Evolutionary conservation across 441 rosid species (phyloP).

Genomic region (Populus tomentosa): DNA sequence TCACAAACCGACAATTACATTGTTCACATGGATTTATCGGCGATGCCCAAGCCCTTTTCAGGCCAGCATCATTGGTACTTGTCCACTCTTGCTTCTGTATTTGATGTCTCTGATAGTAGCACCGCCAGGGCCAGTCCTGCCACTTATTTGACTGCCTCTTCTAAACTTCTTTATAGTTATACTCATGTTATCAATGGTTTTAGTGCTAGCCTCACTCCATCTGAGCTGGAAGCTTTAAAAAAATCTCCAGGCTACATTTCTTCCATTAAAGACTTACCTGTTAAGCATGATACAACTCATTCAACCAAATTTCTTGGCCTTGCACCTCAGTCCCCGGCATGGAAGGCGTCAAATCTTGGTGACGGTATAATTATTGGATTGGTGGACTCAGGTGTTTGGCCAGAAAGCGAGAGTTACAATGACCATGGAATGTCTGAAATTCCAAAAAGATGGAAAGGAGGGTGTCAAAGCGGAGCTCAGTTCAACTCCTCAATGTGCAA

Average conservation of each 20-base stretch:
- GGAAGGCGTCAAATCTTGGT: slow-evolving; percentile 46
- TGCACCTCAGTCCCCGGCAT: slow-evolving; percentile 27
- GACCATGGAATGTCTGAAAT: slow-evolving; percentile 51
- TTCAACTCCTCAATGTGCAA: slow-evolving; percentile 61
- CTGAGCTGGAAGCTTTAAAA: slow-evolving; percentile 38
- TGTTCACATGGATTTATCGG: slow-evolving; percentile 14
- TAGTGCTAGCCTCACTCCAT: slow-evolving; percentile 45
- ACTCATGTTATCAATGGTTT: slow-evolving; percentile 48
- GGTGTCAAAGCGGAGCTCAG: slow-evolving; percentile 58
- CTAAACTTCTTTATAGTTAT: slow-evolving; percentile 43
- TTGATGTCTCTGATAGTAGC: neutral
- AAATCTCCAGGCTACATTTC: slow-evolving; percentile 44
- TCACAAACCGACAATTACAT: slow-evolving; percentile 11
- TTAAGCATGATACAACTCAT: slow-evolving; percentile 53
- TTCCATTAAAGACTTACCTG: slow-evolving; percentile 33
- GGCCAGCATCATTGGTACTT: slow-evolving; percentile 10
- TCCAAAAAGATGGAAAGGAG: slow-evolving; percentile 65
- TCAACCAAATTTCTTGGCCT: slow-evolving; percentile 67
- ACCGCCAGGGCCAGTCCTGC: neutral
- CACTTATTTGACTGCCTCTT: neutral
- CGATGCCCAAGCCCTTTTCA: slow-evolving; percentile 17
- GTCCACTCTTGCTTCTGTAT: slow-evolving; percentile 25
- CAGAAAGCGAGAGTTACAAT: slow-evolving; percentile 59
- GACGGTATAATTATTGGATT: slow-evolving; percentile 57
- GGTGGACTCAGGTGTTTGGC: slow-evolving; percentile 82